Evolutionary conservation across 257 asterid species (phyloP), one percentile per base, ranked within the genome.

Genomic region (Scutellaria minor): DNA sequence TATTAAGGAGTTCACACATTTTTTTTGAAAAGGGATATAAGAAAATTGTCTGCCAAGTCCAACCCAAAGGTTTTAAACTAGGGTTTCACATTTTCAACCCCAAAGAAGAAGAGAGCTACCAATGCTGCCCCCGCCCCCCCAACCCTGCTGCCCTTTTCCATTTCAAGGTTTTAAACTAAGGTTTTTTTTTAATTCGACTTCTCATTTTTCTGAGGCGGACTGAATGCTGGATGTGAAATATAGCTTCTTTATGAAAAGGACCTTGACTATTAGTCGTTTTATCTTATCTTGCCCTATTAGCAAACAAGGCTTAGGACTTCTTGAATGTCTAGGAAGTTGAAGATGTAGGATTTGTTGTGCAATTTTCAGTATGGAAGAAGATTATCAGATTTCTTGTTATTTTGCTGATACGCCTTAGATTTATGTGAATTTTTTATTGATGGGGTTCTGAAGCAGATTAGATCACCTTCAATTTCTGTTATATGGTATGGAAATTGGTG

Each of bases 271-370:
- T 59, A 7, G 24, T 60, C 61, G 66, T 55, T 63, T 46, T 55
- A 68, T 60, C 51, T 74, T 73, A 67, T 70, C 63, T 20, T 70
- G 74, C 58, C 70, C 22, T 39, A 42, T 58, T 64, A 65, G 74
- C 39, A 70, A 77, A 70, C 55, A 77, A 64, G 15, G 51, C 60
- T 59, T 14, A 51, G 6, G 60, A 13, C 45, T 22, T 64, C 45
- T 57, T 35, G 60, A 57, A 37, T 67, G 50, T 11, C 48, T 46
- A 59, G 40, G 66, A 66, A 71, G 35, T 9, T 39, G 39, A 35
- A 53, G 45, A 71, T 47, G 65, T 45, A 57, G 5, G 39, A 24
- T 71, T 71, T 22, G 15, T 60, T 71, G 60, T 67, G 74, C 57
- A 61, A 72, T 55, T 48, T 47, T 73, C 54, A 66, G 70, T 48